Evolutionary conservation across 164 flowering plant genomes (phyloP), one percentile per base, ranked within the genome.

Genomic region (Stephania cephalantha): DNA sequence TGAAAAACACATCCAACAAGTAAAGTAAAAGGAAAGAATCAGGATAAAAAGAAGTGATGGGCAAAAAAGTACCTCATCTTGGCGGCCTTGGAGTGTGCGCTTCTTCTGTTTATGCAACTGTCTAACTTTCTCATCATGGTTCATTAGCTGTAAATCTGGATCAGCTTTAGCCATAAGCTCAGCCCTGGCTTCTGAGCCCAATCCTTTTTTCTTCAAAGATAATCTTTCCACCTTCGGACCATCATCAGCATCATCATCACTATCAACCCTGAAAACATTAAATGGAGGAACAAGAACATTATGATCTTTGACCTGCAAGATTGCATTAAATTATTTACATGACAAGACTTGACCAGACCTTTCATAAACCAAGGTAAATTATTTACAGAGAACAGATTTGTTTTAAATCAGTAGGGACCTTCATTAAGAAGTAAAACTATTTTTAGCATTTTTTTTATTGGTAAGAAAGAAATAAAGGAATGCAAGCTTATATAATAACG

Each of bases 181-280:
- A 72, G 97, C 91, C 78, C 91, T 89, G 50, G 89, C 97, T 82
- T 94, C 97, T 48, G 99, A 94, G 42, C 98, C 99, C 53, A 95
- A 78, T 55, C 98, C 98, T 75, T 88, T 95, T 81, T 88, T 89
- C 90, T 86, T 94, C 78, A 93, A 74, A 18, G 90, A 83, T 75
- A 93, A 80, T 75, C 89, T 96, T 72, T 88, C 91, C 70, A 74
- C 78, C 84, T 79, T 91, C 71, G 89, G 87, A 79, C 70, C 75
- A 69, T 89, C 90, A 73, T 87, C 87, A 69, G 10, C 45, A 55
- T 75, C 45, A 55, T 75, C 83, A 72, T 85, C 89, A 69, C 46
- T 74, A 55, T 82, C 73, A 63, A 88, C 78, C 82, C 97, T 93
- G 85, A 10, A 25, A 78, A 48, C 64, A 80, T 74, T 66, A 45